phyloP scores from a whole-genome alignment of 225 moss, liverwort and hornwort species.

The Physcomitrellopsis africana region DNA sequence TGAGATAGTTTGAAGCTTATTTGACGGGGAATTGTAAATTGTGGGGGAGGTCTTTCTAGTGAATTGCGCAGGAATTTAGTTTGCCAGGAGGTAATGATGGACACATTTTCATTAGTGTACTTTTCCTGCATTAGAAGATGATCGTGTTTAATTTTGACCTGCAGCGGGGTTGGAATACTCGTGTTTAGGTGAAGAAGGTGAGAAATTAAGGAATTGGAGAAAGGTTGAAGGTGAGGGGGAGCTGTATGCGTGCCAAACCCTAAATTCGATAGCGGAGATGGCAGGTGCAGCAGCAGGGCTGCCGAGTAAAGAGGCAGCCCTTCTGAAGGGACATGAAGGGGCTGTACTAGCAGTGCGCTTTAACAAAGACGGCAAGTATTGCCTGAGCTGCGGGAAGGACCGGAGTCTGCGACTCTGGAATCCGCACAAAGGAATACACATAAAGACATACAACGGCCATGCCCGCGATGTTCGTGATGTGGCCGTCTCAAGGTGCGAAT shows the following conservation, averaged over 20 bases:
- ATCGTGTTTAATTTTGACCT: not conserved
- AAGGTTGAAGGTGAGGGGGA: slow-evolving; percentile 3
- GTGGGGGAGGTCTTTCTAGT: too few relatives aligned
- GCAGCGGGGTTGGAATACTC: not conserved
- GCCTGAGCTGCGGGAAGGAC: slow-evolving; percentile 90
- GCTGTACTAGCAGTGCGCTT: slow-evolving; percentile 84
- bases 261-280: slow-evolving; percentile 24
- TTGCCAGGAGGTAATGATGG: too few relatives aligned
- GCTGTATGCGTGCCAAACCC: slow-evolving; percentile 10
- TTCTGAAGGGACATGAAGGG: slow-evolving; percentile 85
- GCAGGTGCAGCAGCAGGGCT: slow-evolving; percentile 35
- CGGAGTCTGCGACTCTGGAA: slow-evolving; percentile 82
- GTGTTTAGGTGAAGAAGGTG: not conserved
- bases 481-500: slow-evolving; percentile 64
- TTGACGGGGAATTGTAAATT: too few relatives aligned
- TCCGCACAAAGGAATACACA: slow-evolving; percentile 69
- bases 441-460: slow-evolving; percentile 83
- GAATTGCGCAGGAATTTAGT: too few relatives aligned
- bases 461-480: slow-evolving; percentile 87
- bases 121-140: not conserved
- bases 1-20: too few relatives aligned
- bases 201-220: not conserved
- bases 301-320: slow-evolving; percentile 66
- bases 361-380: slow-evolving; percentile 86
- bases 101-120: too few relatives aligned